phyloP scores from a whole-genome alignment of 2,329 filamentous ascomycete genomes.

The Alternaria gansuensis region DNA sequence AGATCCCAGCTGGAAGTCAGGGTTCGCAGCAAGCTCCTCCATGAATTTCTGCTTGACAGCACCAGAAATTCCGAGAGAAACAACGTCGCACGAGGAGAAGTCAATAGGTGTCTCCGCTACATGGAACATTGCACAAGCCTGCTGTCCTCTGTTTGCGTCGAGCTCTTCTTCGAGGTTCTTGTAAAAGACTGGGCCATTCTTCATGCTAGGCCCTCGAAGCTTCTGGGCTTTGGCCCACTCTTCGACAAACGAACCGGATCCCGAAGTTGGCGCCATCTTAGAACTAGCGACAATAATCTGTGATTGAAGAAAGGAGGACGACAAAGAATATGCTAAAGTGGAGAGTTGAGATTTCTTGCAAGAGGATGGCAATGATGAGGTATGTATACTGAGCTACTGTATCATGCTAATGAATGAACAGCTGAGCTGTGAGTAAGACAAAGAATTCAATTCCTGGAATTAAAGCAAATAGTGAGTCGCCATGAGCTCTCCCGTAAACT shows the following conservation, averaged over 20 bases:
- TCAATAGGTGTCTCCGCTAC: conserved; percentile 47
- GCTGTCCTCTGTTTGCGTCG: conserved; percentile 7
- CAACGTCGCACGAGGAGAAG: conserved; percentile 69
- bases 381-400: too few species aligned
- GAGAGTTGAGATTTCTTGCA: too few species aligned
- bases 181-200: conserved; percentile 14
- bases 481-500: too few species aligned
- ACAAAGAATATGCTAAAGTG: too few species aligned
- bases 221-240: conserved; percentile 8
- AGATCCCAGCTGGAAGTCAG: conserved; percentile 57
- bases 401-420: too few species aligned
- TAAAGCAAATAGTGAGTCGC: too few species aligned
- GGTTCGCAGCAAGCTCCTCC: conserved; percentile 51
- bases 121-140: neutral
- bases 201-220: neutral
- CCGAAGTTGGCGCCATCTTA: neutral
- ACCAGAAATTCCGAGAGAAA: conserved; percentile 61
- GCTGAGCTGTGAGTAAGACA: too few species aligned
- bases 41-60: conserved; percentile 58
- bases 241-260: neutral
- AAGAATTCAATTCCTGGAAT: too few species aligned
- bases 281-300: neutral
- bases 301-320: too few species aligned
- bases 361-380: too few species aligned
- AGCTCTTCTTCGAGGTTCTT: conserved; percentile 36